A percentile compares a stretch with the other conserved stretches of the same genome.
Conservation (phyloP, 169 alveolate species). For the Plasmodium gaboni region DNA sequence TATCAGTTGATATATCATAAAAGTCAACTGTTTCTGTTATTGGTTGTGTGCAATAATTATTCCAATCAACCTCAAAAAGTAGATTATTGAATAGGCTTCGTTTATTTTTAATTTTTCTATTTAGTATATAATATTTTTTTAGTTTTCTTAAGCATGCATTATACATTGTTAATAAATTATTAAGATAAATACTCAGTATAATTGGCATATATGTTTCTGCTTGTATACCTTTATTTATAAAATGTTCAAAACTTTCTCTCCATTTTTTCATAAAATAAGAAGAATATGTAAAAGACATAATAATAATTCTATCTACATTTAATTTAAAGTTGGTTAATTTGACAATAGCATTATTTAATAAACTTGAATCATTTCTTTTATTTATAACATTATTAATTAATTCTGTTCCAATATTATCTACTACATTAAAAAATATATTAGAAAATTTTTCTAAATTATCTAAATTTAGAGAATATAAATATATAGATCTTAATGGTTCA, state of each 20-base stretch:
- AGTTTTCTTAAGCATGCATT: constrained; percentile 56
- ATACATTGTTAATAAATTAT: constrained; percentile 54
- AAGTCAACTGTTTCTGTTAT: background rate
- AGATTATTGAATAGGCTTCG: constrained; percentile 7
- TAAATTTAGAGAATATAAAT: constrained; percentile 60
- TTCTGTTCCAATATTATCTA: constrained; percentile 29
- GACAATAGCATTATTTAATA: constrained; percentile 27
- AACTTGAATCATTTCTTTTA: constrained; percentile 23
- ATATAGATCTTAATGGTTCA: constrained; percentile 43
- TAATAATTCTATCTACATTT: constrained; percentile 63
- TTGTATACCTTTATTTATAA: constrained; percentile 55
- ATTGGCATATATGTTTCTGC: constrained; percentile 66
- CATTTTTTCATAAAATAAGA: constrained; percentile 43
- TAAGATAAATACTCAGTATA: constrained; percentile 61
- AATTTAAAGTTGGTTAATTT: constrained; percentile 47
- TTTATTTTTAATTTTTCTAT: constrained; percentile 23
- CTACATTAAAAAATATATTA: constrained; percentile 44
- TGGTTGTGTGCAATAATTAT: constrained; percentile 11
- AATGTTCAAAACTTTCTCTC: constrained; percentile 62
- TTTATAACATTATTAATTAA: constrained; percentile 32
- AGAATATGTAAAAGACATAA: constrained; percentile 57
- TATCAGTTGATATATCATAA: constrained; percentile 33
- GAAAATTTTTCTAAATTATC: constrained; percentile 31
- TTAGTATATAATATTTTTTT: constrained; percentile 25
- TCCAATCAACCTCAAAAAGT: constrained; percentile 9